phyloP scores from a whole-genome alignment of 352 stramenopile genomes.

The Thraustochytrium sp. region DNA sequence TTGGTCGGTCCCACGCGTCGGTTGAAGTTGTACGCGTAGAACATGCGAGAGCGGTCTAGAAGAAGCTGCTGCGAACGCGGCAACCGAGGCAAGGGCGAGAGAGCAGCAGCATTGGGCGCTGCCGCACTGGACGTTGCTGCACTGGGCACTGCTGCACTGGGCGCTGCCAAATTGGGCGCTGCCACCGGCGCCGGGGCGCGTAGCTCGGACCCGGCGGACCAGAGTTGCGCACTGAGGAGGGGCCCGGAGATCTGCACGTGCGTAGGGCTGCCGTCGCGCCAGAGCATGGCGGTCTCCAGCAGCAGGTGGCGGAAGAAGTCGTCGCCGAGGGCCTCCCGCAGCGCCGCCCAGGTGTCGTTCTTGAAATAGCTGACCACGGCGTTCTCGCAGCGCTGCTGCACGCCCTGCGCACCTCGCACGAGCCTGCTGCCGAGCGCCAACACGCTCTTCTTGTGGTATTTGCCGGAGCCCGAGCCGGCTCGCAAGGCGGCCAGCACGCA shows the following conservation, averaged over 20 bases:
- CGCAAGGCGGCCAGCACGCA: neutral
- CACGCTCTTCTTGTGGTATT: slow-evolving; percentile 10
- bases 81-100: neutral
- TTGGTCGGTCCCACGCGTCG: neutral
- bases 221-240: neutral
- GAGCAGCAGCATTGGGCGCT: no score
- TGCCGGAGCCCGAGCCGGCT: neutral
- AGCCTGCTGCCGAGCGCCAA: neutral
- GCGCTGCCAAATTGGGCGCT: neutral
- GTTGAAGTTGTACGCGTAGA: slow-evolving; percentile 24
- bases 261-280: neutral
- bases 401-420: neutral
- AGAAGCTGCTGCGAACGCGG: neutral
- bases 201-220: neutral
- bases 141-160: no score
- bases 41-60: neutral
- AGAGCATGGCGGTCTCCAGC: neutral
- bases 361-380: neutral
- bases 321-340: neutral
- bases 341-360: neutral
- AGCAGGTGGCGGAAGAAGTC: neutral
- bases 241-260: neutral
- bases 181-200: neutral
- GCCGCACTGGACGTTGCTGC: no score
- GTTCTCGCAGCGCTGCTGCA: neutral